phyloP scores from a whole-genome alignment of 108 stramenopile genomes.

The Cylindrotheca closterium region DNA sequence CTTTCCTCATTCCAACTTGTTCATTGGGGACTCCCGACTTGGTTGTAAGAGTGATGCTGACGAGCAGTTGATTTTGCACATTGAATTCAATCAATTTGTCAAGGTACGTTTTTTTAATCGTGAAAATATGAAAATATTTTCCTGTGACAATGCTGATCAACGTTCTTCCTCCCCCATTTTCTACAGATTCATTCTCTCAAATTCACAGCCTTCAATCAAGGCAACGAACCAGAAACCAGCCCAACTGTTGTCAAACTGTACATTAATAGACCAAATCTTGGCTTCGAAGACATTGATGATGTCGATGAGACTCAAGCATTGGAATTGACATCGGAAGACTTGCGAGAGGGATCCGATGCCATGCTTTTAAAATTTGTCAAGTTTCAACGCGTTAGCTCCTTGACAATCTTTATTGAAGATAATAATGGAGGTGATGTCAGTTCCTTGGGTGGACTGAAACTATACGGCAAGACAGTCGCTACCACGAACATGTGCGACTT shows the following conservation, averaged over 20 bases:
- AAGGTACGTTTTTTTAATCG: slow-evolving; percentile 38
- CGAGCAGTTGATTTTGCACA: slow-evolving; percentile 80
- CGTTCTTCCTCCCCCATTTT: too few species aligned
- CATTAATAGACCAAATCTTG: slow-evolving; percentile 73
- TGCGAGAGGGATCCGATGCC: slow-evolving; percentile 55
- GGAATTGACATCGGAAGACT: slow-evolving; percentile 59
- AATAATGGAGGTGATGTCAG: slow-evolving; percentile 76
- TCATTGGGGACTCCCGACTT: slow-evolving; percentile 76
- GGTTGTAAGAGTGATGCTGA: slow-evolving; percentile 81
- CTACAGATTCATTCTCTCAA: slow-evolving; percentile 44
- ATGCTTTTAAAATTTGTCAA: slow-evolving; percentile 66
- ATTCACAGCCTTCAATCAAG: slow-evolving; percentile 72
- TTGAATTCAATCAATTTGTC: slow-evolving; percentile 81
- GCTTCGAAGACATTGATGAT: slow-evolving; percentile 85
- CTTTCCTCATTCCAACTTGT: slow-evolving; percentile 72
- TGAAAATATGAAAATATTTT: background rate
- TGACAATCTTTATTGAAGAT: slow-evolving; percentile 83
- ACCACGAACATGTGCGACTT: slow-evolving; percentile 82
- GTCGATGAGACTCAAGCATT: slow-evolving; percentile 73
- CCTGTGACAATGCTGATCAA: too few species aligned
- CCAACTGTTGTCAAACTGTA: slow-evolving; percentile 64
- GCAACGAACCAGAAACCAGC: slow-evolving; percentile 57
- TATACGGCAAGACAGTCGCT: slow-evolving; percentile 64
- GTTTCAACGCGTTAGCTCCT: slow-evolving; percentile 74
- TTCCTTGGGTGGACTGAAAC: slow-evolving; percentile 67